phyloP scores from a whole-genome alignment of 495 filamentous ascomycete genomes.

The Astrothelium subdiscretum region DNA sequence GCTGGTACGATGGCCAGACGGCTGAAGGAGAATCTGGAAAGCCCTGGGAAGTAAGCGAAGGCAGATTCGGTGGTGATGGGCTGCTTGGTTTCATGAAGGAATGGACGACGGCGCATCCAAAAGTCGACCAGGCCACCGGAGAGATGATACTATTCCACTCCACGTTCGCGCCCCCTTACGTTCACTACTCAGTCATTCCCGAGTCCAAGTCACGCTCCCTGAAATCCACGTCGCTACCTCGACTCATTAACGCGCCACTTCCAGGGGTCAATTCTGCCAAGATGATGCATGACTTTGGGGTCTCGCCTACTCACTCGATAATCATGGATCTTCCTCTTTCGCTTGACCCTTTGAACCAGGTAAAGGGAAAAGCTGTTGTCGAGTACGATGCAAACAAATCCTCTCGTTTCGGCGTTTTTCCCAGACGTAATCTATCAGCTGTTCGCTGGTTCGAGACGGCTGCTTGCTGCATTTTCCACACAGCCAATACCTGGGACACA shows the following conservation, averaged over 20 bases:
- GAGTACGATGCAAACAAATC: constrained; percentile 40
- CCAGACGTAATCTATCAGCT: constrained; percentile 40
- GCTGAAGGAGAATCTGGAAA: constrained; percentile 36
- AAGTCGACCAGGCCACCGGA: constrained; percentile 45
- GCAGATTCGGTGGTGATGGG: constrained; percentile 37
- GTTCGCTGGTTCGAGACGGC: constrained; percentile 54
- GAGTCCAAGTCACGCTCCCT: constrained; percentile 9
- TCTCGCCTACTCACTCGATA: constrained; percentile 44
- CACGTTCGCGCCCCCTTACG: constrained; percentile 47
- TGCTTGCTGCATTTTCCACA: constrained; percentile 55
- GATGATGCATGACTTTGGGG: constrained; percentile 65
- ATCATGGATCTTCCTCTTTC: constrained; percentile 56
- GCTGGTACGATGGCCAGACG: constrained; percentile 49
- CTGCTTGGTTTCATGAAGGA: constrained; percentile 46
- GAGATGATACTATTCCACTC: constrained; percentile 55
- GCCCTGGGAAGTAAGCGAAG: constrained; percentile 4
- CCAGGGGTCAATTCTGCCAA: constrained; percentile 48
- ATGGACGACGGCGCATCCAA: constrained; percentile 59
- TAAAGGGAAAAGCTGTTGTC: constrained; percentile 40
- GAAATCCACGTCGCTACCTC: background rate
- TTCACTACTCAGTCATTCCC: constrained; percentile 52
- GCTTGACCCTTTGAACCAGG: constrained; percentile 46
- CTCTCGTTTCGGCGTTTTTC: constrained; percentile 53
- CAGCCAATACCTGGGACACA: constrained; percentile 52
- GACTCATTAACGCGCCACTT: constrained; percentile 35